Conservation (phyloP, 352 stramenopile species). For the Phytophthora pisi region DNA sequence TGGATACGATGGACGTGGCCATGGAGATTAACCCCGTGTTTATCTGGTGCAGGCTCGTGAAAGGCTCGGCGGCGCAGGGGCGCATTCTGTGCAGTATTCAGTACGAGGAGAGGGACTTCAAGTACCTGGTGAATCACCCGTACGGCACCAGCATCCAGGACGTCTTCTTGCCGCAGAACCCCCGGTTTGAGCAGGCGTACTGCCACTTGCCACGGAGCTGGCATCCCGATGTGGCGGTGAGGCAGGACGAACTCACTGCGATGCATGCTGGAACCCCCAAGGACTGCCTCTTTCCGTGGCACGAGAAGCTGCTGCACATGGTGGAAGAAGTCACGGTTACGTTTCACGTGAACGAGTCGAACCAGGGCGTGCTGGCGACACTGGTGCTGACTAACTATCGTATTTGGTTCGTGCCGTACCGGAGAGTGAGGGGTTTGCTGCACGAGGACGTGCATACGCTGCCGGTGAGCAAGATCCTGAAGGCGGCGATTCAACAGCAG, state of each 20-base stretch:
- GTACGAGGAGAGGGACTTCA: constrained; percentile 73
- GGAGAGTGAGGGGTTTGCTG: constrained; percentile 66
- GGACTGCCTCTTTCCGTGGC: constrained; percentile 81
- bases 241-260: constrained; percentile 68
- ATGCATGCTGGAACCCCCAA: constrained; percentile 71
- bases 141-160: constrained; percentile 80
- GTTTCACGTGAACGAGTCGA: constrained; percentile 89
- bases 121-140: constrained; percentile 67
- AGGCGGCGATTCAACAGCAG: constrained; percentile 77
- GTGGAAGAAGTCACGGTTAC: constrained; percentile 87
- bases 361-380: constrained; percentile 82
- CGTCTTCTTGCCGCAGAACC: constrained; percentile 83
- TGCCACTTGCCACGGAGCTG: constrained; percentile 80
- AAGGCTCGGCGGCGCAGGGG: constrained; percentile 59
- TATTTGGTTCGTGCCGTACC: constrained; percentile 87
- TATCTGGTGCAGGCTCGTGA: constrained; percentile 78
- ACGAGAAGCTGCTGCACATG: constrained; percentile 86
- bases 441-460: constrained; percentile 89
- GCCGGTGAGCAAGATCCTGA: constrained; percentile 77
- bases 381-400: constrained; percentile 85
- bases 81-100: constrained; percentile 76
- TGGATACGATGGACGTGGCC: constrained; percentile 1
- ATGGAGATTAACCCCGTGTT: constrained; percentile 64
- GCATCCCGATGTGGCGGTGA: constrained; percentile 73
- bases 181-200: constrained; percentile 77